A percentile compares a stretch with the other conserved stretches of the same genome.
These are phyloP conservation scores for Pythium scleroteichum DNA, from an alignment of 352 stramenopile species.

Conservation along the genomic window DNA sequence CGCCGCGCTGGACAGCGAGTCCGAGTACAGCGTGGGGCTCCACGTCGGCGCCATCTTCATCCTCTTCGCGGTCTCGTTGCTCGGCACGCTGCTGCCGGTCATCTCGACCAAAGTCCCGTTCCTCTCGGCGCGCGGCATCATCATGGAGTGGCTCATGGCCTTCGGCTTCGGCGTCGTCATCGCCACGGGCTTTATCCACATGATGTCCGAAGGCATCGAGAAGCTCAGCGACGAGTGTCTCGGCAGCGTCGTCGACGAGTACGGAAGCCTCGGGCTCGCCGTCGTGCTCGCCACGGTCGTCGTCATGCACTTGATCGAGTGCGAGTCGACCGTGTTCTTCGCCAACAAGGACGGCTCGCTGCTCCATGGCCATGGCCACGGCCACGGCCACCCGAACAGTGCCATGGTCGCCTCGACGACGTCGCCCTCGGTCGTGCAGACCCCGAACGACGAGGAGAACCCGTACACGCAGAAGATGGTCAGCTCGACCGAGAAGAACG, in stretches of 20 bases:
- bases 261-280: conserved; percentile 50
- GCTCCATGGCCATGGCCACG: conserved; percentile 16
- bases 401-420: not conserved
- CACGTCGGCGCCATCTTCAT: conserved; percentile 45
- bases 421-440: conserved; percentile 4
- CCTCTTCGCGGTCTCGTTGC: conserved; percentile 45
- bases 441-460: conserved; percentile 15
- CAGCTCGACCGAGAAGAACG: not conserved
- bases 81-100: conserved; percentile 45
- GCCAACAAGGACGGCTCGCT: conserved; percentile 27
- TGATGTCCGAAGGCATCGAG: conserved; percentile 59
- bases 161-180: conserved; percentile 71
- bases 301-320: conserved; percentile 69
- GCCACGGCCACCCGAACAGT: conserved; percentile 21
- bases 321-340: conserved; percentile 57
- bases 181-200: conserved; percentile 68
- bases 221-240: conserved; percentile 57
- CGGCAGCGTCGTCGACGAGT: conserved; percentile 43
- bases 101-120: conserved; percentile 41
- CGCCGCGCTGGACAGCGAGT: conserved; percentile 30
- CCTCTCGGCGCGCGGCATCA: conserved; percentile 35
- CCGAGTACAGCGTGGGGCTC: conserved; percentile 51
- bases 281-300: conserved; percentile 60
- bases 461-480: conserved; percentile 1
- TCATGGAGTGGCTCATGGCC: conserved; percentile 52